Evolutionary conservation across 192 early-diverging fungal genomes (phyloP).

Genomic region (Backusella parvicylindrica): DNA sequence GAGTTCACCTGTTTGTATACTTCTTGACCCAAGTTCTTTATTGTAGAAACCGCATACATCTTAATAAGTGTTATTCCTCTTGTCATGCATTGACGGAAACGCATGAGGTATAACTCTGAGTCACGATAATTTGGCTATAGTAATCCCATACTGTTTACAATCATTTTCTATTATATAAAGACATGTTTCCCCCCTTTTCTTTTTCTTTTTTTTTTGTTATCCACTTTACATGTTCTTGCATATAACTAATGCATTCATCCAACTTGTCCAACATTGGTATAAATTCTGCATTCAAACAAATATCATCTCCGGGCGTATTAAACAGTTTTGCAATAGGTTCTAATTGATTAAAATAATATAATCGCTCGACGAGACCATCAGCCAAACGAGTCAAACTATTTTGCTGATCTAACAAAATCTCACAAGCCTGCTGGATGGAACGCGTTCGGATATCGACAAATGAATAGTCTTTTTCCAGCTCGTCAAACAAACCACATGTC

Average conservation of each 20-base stretch:
- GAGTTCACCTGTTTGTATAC: conserved; percentile 54
- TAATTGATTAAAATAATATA: conserved; percentile 84
- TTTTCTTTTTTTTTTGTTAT: neutral
- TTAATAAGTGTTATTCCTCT: conserved; percentile 92
- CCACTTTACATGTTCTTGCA: conserved; percentile 64
- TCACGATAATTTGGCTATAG: conserved; percentile 71
- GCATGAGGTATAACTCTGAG: conserved; percentile 89
- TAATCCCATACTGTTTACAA: neutral
- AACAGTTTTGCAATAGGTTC: conserved; percentile 77
- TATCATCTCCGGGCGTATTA: conserved; percentile 77
- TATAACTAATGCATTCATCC: conserved; percentile 78
- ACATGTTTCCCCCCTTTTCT: neutral
- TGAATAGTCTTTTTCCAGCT: conserved; percentile 66
- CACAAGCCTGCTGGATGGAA: conserved; percentile 77
- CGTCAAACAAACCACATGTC: conserved; percentile 54
- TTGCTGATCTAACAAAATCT: conserved; percentile 71
- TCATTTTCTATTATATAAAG: neutral
- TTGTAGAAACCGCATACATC: conserved; percentile 71
- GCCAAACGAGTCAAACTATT: conserved; percentile 57
- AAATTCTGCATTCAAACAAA: conserved; percentile 79
- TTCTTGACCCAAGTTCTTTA: conserved; percentile 63
- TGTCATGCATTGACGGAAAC: conserved; percentile 94
- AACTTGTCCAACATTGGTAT: conserved; percentile 71
- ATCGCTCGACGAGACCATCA: conserved; percentile 51
- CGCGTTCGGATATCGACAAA: conserved; percentile 77